Conservation (phyloP, 345 rosid genomes). For the Turnera subulata region DNA sequence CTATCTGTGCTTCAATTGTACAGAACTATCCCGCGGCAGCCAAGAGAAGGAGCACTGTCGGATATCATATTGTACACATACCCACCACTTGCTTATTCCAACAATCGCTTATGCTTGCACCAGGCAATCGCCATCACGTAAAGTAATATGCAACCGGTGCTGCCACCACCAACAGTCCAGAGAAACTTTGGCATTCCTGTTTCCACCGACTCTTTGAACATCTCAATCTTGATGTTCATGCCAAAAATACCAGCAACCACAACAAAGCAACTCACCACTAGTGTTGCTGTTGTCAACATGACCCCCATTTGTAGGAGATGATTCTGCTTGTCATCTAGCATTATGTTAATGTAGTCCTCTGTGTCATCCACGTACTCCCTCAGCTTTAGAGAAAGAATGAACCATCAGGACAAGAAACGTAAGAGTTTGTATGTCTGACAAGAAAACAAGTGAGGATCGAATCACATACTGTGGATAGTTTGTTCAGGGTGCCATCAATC, state of each 20-base stretch:
- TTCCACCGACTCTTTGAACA: slow-evolving; percentile 26
- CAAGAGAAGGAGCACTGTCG: no score
- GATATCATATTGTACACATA: no score
- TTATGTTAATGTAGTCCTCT: slow-evolving; percentile 91
- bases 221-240: slow-evolving; percentile 60
- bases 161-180: slow-evolving; percentile 74
- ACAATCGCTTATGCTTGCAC: slow-evolving; percentile 75
- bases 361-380: slow-evolving; percentile 95
- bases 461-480: slow-evolving; percentile 72
- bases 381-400: slow-evolving; percentile 39
- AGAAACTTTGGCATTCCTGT: slow-evolving; percentile 43
- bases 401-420: background rate
- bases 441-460: background rate
- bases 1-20: no score
- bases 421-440: background rate
- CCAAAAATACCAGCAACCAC: slow-evolving; percentile 72
- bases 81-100: slow-evolving; percentile 31
- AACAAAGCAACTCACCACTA: slow-evolving; percentile 61
- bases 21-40: no score
- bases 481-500: slow-evolving; percentile 85
- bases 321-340: slow-evolving; percentile 95
- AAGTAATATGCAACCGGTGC: slow-evolving; percentile 51
- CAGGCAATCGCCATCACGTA: slow-evolving; percentile 77
- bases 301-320: slow-evolving; percentile 96
- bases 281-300: slow-evolving; percentile 84